These are phyloP conservation scores for Rusavskia elegans DNA, from an alignment of 495 filamentous ascomycete genomes.

Conservation along the genomic window DNA sequence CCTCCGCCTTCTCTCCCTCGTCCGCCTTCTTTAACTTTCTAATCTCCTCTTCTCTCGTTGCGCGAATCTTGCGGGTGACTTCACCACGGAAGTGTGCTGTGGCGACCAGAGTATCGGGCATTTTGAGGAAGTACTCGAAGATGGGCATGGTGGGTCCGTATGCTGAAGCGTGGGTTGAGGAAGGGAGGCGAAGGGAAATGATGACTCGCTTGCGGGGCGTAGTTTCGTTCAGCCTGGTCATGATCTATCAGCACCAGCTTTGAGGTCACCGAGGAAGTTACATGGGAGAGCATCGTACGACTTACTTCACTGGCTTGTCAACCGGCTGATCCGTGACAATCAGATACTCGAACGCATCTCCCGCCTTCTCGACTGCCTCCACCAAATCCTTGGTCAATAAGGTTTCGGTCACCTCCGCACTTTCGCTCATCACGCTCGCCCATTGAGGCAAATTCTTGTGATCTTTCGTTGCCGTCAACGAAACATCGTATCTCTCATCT, in stretches of 20 bases:
- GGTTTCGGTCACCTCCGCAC: slow-evolving; percentile 81
- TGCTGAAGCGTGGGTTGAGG: slow-evolving; percentile 30
- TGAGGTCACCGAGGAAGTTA: background rate
- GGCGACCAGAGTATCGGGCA: slow-evolving; percentile 64
- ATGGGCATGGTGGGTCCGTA: slow-evolving; percentile 57
- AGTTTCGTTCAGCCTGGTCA: slow-evolving; percentile 64
- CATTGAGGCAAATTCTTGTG: slow-evolving; percentile 78
- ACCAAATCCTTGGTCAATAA: slow-evolving; percentile 73
- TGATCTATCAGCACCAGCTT: slow-evolving; percentile 13
- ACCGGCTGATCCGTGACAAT: slow-evolving; percentile 82
- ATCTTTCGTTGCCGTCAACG: slow-evolving; percentile 82
- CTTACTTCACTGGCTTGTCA: slow-evolving; percentile 79
- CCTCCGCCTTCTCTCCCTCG: slow-evolving; percentile 91
- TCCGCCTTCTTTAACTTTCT: slow-evolving; percentile 63
- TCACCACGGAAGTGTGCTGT: slow-evolving; percentile 76
- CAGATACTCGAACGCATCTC: slow-evolving; percentile 66
- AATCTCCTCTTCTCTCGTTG: slow-evolving; percentile 66
- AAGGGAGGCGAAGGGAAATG: slow-evolving; percentile 57
- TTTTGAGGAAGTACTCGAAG: slow-evolving; percentile 68
- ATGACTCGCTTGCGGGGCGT: slow-evolving; percentile 72
- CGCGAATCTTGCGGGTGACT: slow-evolving; percentile 67
- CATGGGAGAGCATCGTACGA: background rate
- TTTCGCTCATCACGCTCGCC: slow-evolving; percentile 93
- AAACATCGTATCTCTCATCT: slow-evolving; percentile 87
- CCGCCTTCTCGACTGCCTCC: slow-evolving; percentile 63